Evolutionary conservation across 768 basidiomycete species (phyloP).

Genomic region (Boletellus sp.): DNA sequence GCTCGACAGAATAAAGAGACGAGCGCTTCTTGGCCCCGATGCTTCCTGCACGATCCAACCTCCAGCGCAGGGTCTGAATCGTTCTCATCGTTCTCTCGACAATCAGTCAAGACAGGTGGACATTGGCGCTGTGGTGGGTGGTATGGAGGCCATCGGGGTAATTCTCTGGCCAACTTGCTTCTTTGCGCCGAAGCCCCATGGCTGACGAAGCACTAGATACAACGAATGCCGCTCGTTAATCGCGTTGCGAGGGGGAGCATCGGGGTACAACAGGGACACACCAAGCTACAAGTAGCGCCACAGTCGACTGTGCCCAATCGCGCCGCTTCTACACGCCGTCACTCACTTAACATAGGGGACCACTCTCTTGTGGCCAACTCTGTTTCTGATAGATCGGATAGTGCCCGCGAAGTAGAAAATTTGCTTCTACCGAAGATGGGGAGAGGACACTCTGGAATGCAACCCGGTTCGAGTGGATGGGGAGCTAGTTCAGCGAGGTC

Average conservation of each 20-base stretch:
- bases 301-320: conserved; percentile 24
- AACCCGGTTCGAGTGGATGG: conserved; percentile 37
- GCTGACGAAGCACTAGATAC: conserved; percentile 45
- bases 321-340: conserved; percentile 36
- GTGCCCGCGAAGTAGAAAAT: conserved; percentile 70
- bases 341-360: conserved; percentile 38
- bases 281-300: conserved; percentile 28
- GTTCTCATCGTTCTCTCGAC: conserved; percentile 17
- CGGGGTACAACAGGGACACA: conserved; percentile 31
- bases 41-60: conserved; percentile 14
- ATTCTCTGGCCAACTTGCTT: neutral
- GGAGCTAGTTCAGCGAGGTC: conserved; percentile 25
- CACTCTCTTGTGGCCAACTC: conserved; percentile 43
- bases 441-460: conserved; percentile 19
- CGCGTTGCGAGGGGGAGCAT: conserved; percentile 37
- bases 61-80: conserved; percentile 14
- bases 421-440: conserved; percentile 40
- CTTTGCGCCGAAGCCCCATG: neutral
- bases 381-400: conserved; percentile 59
- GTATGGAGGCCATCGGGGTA: conserved; percentile 67
- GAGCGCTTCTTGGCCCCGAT: conserved; percentile 58
- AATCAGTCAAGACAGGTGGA: conserved; percentile 33
- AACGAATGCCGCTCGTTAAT: conserved; percentile 62
- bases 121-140: conserved; percentile 54
- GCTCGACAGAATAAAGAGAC: conserved; percentile 81